Percentiles rank a stretch among this genome's conserved stretches.
These are phyloP conservation scores for Cucurbita maxima DNA, from an alignment of 306 rosid species.

Conservation along the genomic window DNA sequence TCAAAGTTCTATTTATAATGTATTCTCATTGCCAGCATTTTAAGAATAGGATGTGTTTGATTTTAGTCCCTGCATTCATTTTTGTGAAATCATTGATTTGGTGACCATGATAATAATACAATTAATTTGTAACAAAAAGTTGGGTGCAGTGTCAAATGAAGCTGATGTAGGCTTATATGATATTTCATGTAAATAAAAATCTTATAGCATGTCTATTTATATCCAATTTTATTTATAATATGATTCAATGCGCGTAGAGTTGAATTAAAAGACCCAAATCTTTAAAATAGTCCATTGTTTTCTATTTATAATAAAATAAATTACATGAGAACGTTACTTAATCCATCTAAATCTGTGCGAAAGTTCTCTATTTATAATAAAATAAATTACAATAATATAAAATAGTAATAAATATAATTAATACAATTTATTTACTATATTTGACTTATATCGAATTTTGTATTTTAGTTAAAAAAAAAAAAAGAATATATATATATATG, in stretches of 20 bases:
- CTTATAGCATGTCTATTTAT: not conserved
- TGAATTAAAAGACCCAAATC: not conserved
- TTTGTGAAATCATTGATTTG: not conserved
- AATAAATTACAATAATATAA: too few relatives aligned
- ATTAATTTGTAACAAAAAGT: not conserved
- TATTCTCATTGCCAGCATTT: not conserved
- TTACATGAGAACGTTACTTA: too few relatives aligned
- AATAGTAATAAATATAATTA: too few relatives aligned
- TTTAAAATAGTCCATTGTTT: too few relatives aligned
- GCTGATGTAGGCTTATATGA: not conserved
- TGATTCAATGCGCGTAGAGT: not conserved
- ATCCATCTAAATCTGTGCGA: too few relatives aligned
- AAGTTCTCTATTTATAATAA: too few relatives aligned
- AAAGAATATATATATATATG: too few relatives aligned
- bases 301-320: too few relatives aligned
- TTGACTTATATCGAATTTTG: too few relatives aligned
- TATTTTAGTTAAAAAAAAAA: too few relatives aligned
- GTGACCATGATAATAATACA: not conserved
- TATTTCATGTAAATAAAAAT: not conserved
- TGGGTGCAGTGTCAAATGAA: not conserved
- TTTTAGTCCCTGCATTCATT: not conserved
- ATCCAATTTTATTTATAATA: not conserved
- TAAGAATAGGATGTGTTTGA: not conserved
- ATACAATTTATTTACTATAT: too few relatives aligned
- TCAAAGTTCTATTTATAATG: not conserved